Conservation (phyloP, 1,284 basidiomycete genomes). For the Pseudozyma pruni region DNA sequence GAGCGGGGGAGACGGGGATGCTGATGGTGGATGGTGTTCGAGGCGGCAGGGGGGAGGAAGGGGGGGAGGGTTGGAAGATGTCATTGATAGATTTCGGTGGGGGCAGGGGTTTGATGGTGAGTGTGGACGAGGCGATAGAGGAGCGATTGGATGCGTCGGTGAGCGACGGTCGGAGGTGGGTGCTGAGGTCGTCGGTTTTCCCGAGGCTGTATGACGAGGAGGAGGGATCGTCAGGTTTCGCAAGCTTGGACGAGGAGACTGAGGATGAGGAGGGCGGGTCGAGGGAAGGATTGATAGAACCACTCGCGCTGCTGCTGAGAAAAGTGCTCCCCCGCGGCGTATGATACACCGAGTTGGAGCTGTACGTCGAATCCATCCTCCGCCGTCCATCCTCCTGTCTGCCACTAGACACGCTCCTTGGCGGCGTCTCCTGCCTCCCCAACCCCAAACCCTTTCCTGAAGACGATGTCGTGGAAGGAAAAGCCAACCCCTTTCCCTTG, state of each 20-base stretch:
- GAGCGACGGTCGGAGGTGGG: no score
- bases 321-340: constrained; percentile 54
- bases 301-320: constrained; percentile 27
- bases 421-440: background rate
- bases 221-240: no score
- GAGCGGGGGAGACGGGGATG: constrained; percentile 6
- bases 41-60: background rate
- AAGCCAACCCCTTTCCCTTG: constrained; percentile 1
- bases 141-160: background rate
- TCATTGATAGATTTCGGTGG: constrained; percentile 47
- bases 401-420: background rate
- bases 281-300: no score
- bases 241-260: no score
- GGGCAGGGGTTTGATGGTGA: constrained; percentile 10
- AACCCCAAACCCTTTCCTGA: background rate
- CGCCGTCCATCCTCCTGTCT: constrained; percentile 6
- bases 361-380: constrained; percentile 38
- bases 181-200: no score
- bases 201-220: no score
- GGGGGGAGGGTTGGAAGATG: constrained; percentile 16
- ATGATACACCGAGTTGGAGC: constrained; percentile 47
- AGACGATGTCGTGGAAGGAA: constrained; percentile 6
- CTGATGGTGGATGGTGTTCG: constrained; percentile 16
- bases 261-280: no score
- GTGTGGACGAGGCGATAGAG: constrained; percentile 16